Base-by-base conservation (phyloP, 306 rosid genomes). In the Citrullus colocynthis region DNA sequence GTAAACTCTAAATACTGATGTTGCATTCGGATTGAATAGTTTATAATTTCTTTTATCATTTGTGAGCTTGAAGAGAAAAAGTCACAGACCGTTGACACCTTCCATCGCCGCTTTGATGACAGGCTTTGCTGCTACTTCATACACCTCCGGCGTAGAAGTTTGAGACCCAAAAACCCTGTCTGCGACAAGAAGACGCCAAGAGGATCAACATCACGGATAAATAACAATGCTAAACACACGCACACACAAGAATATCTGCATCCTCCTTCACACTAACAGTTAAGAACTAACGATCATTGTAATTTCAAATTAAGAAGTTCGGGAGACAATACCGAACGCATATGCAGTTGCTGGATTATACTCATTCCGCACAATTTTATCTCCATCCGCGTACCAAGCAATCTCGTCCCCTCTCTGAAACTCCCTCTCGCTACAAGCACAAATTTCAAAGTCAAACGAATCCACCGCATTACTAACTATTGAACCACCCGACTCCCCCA, bases 51-150 rank as follows among this genome's bases (percentile, higher is more conserved):
- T 72, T 72, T 7, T 49, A 14, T 34, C 36, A 51, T 45, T 70
- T 45, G 18, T 21, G 48, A 52, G 62, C 49, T 30, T 74, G 63
- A 74, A 74, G 63, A 74, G 78, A 37, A 74, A 15, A 48, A 13
- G 76, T 51, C 34, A 5, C 88, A 41, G 85, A 96, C 99, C 99
- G 80, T 91, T 96, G 85, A 93, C 86, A 66, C 99, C 99, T 82
- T 96, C 99, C 99, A 96, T 96, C 76, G 99, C 96, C 81, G 97
- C 96, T 87, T 89, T 96, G 75, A 96, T 97, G 9, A 96, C 97
- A 71, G 98, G 99, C 82, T 88, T 93, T 4, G 98, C 98, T 2
- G 99, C 99, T 49, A 92, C 98, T 80, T 96, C 99, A 73, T 96
- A 96, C 69, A 96, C 99, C 81, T 91, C 96, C 0, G 88, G 94